A percentile compares a stretch with the other conserved stretches of the same genome.
These are phyloP conservation scores for Penicillium egyptiacum DNA, from an alignment of 495 filamentous ascomycete genomes.

Conservation along the genomic window DNA sequence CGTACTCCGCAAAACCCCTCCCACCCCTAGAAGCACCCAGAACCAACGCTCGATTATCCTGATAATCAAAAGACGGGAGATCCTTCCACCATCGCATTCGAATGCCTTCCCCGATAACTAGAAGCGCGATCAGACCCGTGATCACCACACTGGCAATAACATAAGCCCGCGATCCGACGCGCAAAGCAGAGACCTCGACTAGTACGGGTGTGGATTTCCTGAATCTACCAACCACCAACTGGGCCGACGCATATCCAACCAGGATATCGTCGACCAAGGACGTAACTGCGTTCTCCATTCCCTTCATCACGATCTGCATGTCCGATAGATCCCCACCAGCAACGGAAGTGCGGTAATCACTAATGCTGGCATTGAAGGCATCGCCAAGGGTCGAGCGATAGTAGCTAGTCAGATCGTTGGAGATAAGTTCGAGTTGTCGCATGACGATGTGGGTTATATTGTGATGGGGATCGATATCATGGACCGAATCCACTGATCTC, in stretches of 20 bases:
- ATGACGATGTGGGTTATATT: conserved; percentile 27
- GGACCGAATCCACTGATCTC: not conserved
- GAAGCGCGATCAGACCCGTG: conserved; percentile 19
- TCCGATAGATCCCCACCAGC: conserved; percentile 10
- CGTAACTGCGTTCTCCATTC: conserved; percentile 30
- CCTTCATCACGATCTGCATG: conserved; percentile 26
- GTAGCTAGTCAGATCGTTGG: conserved; percentile 33
- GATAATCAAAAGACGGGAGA: conserved; percentile 22
- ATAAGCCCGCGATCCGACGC: conserved; percentile 29
- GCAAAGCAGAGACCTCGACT: conserved; percentile 20
- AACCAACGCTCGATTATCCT: conserved; percentile 13
- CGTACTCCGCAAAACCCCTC: conserved; percentile 11
- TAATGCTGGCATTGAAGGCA: conserved; percentile 34
- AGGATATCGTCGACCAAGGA: conserved; percentile 39
- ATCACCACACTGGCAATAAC: conserved; percentile 31
- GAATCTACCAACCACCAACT: conserved; percentile 30
- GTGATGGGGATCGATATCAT: conserved; percentile 31
- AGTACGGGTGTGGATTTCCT: conserved; percentile 8
- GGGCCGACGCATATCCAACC: conserved; percentile 30
- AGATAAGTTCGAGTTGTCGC: conserved; percentile 29
- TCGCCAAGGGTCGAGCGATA: conserved; percentile 33
- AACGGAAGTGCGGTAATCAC: conserved; percentile 18
- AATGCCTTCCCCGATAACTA: conserved; percentile 20
- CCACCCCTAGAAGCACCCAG: conserved; percentile 15
- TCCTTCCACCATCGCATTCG: conserved; percentile 16